Evolutionary conservation across 495 filamentous ascomycete species (phyloP), one percentile per base, ranked within the genome.

Genomic region (Bacidia gigantensis): DNA sequence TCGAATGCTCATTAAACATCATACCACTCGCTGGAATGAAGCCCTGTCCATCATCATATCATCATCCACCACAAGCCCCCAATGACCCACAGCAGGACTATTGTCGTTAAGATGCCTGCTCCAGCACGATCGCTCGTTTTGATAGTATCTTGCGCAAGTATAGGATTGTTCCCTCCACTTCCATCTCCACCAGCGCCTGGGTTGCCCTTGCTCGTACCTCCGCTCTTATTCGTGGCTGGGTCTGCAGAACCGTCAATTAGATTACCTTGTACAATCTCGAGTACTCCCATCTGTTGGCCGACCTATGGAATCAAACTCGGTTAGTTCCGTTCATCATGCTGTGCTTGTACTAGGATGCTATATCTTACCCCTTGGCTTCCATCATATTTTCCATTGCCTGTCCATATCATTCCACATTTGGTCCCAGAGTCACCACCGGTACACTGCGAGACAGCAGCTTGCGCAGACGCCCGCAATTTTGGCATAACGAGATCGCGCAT

Each of bases 181-280:
- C 56, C 67, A 11, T 62, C 64, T 1, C 65, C 65, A 14, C 86
- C 85, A n/a, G 82, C 84, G 3, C 67, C 69, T 0, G 84, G 77
- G 59, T 92, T 67, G 0, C 87, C 87, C 45, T 71, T 67, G 60
- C 87, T 90, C 3, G 82, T 87, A 2, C 88, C 87, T 9, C 87
- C 87, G 0, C 71, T 74, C n/a, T 69, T 60, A 25, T 78, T 67
- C 2, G 82, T 87, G 7, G 85, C 74, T 0, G 84, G 86, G 0
- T 69, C 59, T 25, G 59, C 57, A 2, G 71, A 72, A 2, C 64
- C 58, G 3, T 53, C 54, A 41, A 78, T 70, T 3, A 86, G 63
- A 26, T 77, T 79, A 7, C 81, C 75, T 65, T 82, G 77, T 38
- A 93, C 72, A 1, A 80, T 79, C 24, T 76, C 76, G 29, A 92